Evolutionary conservation across 2,329 filamentous ascomycete genomes (phyloP), one percentile per base, ranked within the genome.

Genomic region (Aspergillus fumigatiaffinis): DNA sequence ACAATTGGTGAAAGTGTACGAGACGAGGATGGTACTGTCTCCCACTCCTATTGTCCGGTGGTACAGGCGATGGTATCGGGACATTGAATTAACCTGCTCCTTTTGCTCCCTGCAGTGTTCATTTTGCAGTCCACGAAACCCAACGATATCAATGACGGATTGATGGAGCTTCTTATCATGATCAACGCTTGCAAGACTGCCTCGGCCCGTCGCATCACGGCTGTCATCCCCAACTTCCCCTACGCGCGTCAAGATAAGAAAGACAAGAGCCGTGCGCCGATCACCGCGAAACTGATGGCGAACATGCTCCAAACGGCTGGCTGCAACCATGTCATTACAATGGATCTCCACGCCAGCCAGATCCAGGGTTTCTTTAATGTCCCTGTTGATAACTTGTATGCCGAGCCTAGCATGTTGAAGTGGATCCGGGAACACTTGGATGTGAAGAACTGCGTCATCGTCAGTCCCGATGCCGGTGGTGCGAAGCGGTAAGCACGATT

Each of bases 161-260:
- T 99, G 59, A 97, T 99, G 93, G 93, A 99, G 78, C 85, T 97
- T 41, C 84, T 97, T 65, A 97, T 97, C 78, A 96, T 97, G 87
- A 95, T 97, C 76, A 95, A 96, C 72, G 93, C 93, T 62, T 97
- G 93, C 82, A 88, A 90, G 74, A 90, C 87, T 25, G 88, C 88
- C 46, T 90, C 87, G 38, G 93, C 93, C 12, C 87, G 92, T 63
- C 90, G 93, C 63, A 96, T 97, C 77, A 97, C 93, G 23, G 93
- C 92, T 62, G 91, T 97, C 63, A 90, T 97, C 52, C 93, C 93
- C 65, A 97, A 96, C 77, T 97, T 96, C 77, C 92, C 92, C 28
- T 97, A 97, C 71, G 92, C 93, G 14, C 87, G 93, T 51, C 93
- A 97, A 78, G 94, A 97, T 77, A 97, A 97, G 82, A 97, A 97